Conservation (phyloP, 352 stramenopile species). For the Phytophthora palmivora region DNA sequence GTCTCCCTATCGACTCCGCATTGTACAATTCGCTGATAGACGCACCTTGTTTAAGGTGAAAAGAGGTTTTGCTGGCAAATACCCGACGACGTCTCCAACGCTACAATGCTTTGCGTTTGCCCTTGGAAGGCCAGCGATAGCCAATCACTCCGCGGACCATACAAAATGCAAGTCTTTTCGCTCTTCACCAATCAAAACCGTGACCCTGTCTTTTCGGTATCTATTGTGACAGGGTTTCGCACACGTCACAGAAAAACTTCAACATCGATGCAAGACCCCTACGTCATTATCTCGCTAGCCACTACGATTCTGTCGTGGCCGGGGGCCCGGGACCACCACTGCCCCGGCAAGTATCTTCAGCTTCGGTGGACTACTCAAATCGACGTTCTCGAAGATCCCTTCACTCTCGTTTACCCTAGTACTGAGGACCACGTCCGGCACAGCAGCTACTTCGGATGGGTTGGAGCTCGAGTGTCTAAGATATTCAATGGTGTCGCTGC, state of each 20-base stretch:
- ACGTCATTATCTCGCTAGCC: background rate
- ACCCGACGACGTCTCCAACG: slow-evolving; percentile 83
- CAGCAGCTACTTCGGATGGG: slow-evolving; percentile 3
- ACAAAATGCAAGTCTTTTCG: slow-evolving; percentile 53
- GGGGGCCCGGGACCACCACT: slow-evolving; percentile 4
- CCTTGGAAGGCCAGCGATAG: slow-evolving; percentile 66
- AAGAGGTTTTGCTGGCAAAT: slow-evolving; percentile 62
- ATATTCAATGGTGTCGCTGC: slow-evolving; percentile 9
- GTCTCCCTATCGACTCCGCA: too few relatives aligned
- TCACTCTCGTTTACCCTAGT: slow-evolving; percentile 60
- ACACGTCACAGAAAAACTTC: slow-evolving; percentile 31
- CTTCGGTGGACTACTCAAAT: slow-evolving; percentile 26
- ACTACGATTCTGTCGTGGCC: slow-evolving; percentile 6
- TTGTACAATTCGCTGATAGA: slow-evolving; percentile 9
- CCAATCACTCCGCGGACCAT: slow-evolving; percentile 78
- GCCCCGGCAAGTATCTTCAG: slow-evolving; percentile 9
- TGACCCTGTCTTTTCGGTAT: slow-evolving; percentile 14
- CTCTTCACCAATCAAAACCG: slow-evolving; percentile 49
- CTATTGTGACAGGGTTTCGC: slow-evolving; percentile 17
- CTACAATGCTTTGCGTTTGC: slow-evolving; percentile 25
- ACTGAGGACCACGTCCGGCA: slow-evolving; percentile 18
- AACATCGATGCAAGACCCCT: slow-evolving; percentile 7
- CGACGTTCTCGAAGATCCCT: slow-evolving; percentile 54
- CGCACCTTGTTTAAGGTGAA: slow-evolving; percentile 92
- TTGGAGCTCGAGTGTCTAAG: slow-evolving; percentile 9